Evolutionary conservation across 441 rosid genomes (phyloP).

Genomic region (Populus hybrid): DNA sequence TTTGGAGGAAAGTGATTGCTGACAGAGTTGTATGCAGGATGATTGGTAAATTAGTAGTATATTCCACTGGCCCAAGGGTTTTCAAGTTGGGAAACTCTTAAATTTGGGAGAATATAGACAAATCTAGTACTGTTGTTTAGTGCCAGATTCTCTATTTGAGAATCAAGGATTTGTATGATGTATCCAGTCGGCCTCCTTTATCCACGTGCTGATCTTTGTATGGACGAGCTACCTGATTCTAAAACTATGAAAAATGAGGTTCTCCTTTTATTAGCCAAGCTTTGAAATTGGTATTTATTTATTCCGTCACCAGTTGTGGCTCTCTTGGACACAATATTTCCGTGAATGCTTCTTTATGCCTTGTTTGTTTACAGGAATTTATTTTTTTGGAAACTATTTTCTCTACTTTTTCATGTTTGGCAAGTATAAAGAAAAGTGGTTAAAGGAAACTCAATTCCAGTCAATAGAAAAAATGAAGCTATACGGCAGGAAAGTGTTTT

Average conservation of each 20-base stretch:
- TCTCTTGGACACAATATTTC: not conserved
- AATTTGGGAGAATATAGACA: not conserved
- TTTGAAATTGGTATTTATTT: too few species aligned
- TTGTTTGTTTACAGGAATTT: too few species aligned
- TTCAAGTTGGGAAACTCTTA: not conserved
- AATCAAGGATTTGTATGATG: not conserved
- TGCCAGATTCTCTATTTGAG: not conserved
- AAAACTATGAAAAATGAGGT: not conserved
- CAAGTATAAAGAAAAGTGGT: too few species aligned
- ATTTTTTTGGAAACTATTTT: too few species aligned
- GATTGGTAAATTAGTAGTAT: not conserved
- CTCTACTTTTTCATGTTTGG: too few species aligned
- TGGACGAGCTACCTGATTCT: not conserved
- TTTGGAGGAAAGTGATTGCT: not conserved
- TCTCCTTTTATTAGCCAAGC: not conserved
- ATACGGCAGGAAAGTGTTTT: too few species aligned
- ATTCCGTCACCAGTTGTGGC: not conserved
- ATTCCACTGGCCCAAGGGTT: not conserved
- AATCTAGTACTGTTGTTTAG: not conserved
- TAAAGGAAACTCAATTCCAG: too few species aligned
- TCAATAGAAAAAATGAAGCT: too few species aligned
- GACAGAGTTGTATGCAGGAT: not conserved
- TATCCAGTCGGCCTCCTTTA: not conserved
- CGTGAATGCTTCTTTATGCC: not conserved
- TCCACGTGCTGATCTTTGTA: not conserved